Base-by-base conservation (phyloP, 176 grass and related monocot genomes). In the Hyparrhenia diplandra region DNA sequence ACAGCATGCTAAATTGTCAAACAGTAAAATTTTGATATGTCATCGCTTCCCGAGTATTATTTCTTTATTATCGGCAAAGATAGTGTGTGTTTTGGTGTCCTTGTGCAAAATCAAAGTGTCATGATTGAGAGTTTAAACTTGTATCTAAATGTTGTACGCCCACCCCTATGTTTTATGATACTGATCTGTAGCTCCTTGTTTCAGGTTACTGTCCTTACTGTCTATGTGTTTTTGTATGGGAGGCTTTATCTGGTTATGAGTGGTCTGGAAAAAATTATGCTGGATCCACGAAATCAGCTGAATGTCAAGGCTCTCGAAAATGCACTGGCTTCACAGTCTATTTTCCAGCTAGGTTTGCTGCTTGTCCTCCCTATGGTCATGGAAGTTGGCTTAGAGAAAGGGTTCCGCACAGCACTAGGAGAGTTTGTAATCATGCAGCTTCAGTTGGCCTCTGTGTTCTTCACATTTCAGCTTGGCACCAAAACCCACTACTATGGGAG, bases 401-500 rank as follows among this genome's bases (percentile, higher is more conserved):
- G 95, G 20, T 98, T 98, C 67, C 88, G 95, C 34, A 94, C 87
- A 62, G 95, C 95, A 0, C 54, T 94, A 77, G 95, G 92, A 82
- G 95, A 98, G 68, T 98, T 98, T 71, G 74, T 98, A 66, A 86
- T 98, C 83, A 98, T 98, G 95, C 95, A 98, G 79, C 88, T 98
- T 83, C 92, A 98, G 67, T 74, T 98, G 80, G 95, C 95, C 11
- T 87, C 95, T 68, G 89, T 94, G 27, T 98, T 98, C 80, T 98
- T 94, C 67, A 94, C 95, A 18, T 98, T 98, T 81, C 92, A 98
- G 86, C 92, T 98, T 73, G 95, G 95, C 43, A 98, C 92, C 25
- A 98, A 91, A 83, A 86, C 86, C 39, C 95, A 98, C 87, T 98
- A 94, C 62, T 98, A 94, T 73, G 95, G 95, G 82, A 90, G 84